Conservation (phyloP, 2,329 filamentous ascomycete genomes). For the Alternaria dauci region DNA sequence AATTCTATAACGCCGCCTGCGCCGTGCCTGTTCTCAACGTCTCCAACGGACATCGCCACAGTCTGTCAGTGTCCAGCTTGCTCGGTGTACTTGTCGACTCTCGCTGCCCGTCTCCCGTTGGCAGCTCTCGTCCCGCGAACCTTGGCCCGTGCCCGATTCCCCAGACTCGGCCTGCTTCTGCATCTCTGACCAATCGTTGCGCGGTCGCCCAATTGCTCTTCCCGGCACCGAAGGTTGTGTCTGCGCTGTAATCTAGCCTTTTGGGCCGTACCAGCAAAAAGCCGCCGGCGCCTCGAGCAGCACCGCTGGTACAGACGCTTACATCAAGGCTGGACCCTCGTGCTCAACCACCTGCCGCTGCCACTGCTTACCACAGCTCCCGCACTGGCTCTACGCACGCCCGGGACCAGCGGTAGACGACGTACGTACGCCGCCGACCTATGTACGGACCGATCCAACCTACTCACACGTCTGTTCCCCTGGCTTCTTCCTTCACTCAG, state of each 20-base stretch:
- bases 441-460: slow-evolving; percentile 24
- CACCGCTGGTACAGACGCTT: slow-evolving; percentile 22
- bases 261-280: slow-evolving; percentile 26
- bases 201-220: slow-evolving; percentile 37
- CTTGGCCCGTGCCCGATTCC: slow-evolving; percentile 25
- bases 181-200: slow-evolving; percentile 37
- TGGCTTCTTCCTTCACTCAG: slow-evolving; percentile 19
- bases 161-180: slow-evolving; percentile 20
- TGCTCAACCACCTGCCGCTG: slow-evolving; percentile 18
- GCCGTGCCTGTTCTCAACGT: slow-evolving; percentile 12
- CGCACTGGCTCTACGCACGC: slow-evolving; percentile 19
- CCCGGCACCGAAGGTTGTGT: slow-evolving; percentile 37
- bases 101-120: background rate
- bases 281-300: slow-evolving; percentile 30
- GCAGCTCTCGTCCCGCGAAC: slow-evolving; percentile 21
- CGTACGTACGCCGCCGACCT: slow-evolving; percentile 21
- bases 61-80: slow-evolving; percentile 20
- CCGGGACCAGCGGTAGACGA: slow-evolving; percentile 25
- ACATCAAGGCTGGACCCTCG: slow-evolving; percentile 26
- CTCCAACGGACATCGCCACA: slow-evolving; percentile 21
- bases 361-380: slow-evolving; percentile 17
- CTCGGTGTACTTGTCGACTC: slow-evolving; percentile 11
- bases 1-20: slow-evolving; percentile 24
- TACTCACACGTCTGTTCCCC: slow-evolving; percentile 16
- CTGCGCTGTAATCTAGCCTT: slow-evolving; percentile 38